Evolutionary conservation across 2,329 filamentous ascomycete genomes (phyloP).

Genomic region (Stenocarpella maydis): DNA sequence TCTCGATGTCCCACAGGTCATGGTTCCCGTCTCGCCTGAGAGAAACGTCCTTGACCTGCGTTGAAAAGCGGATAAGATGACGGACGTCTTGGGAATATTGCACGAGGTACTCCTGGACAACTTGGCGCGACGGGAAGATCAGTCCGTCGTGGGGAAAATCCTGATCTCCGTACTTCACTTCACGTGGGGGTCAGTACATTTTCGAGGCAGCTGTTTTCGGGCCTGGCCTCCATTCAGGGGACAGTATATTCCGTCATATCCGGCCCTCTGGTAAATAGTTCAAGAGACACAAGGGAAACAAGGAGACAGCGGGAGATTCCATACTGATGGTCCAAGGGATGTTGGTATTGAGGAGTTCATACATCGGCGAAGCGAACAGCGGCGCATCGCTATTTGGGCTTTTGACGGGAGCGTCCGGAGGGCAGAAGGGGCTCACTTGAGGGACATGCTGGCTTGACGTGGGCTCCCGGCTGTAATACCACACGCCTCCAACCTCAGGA

Average conservation of each 20-base stretch:
- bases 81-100: conserved; percentile 74
- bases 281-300: not conserved
- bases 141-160: conserved; percentile 69
- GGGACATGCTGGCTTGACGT: conserved; percentile 65
- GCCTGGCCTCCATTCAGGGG: not conserved
- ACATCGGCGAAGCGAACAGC: conserved; percentile 83
- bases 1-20: conserved; percentile 64
- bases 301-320: not conserved
- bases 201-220: not conserved
- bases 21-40: conserved; percentile 44
- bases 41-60: conserved; percentile 70
- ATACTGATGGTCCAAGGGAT: conserved; percentile 76
- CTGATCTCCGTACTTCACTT: conserved; percentile 76
- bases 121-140: conserved; percentile 77
- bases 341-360: conserved; percentile 84
- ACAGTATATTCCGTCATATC: not conserved
- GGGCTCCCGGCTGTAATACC: conserved; percentile 74
- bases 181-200: conserved; percentile 1
- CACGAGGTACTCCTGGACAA: conserved; percentile 78
- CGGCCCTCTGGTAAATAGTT: not conserved
- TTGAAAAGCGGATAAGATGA: conserved; percentile 73
- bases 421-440: conserved; percentile 70
- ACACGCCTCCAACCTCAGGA: conserved; percentile 78
- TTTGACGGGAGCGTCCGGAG: conserved; percentile 70
- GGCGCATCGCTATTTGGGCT: conserved; percentile 51